Percentiles rank a stretch among this genome's conserved stretches.
Conservation (phyloP, 768 basidiomycete genomes). For the Coprinopsis strossmayeri region DNA sequence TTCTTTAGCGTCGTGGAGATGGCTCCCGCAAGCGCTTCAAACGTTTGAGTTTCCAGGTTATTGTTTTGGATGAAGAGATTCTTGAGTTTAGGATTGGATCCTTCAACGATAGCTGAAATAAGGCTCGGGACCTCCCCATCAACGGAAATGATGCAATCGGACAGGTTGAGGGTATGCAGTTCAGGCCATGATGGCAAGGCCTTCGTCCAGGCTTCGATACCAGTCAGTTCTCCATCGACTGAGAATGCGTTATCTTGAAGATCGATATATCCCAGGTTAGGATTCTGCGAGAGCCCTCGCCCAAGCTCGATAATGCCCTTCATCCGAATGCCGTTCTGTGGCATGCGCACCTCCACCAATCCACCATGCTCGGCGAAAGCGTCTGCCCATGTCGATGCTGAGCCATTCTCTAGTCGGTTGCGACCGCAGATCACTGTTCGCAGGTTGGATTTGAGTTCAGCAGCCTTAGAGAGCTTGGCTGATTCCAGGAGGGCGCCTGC, state of each 20-base stretch:
- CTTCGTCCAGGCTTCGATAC: conserved; percentile 52
- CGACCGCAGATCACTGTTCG: conserved; percentile 85
- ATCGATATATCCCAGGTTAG: conserved; percentile 69
- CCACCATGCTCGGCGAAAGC: conserved; percentile 83
- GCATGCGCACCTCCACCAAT: conserved; percentile 82
- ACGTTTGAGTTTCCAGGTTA: conserved; percentile 70
- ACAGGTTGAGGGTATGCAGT: conserved; percentile 78
- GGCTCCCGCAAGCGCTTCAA: conserved; percentile 59
- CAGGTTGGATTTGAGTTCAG: conserved; percentile 66
- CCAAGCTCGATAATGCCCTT: conserved; percentile 81
- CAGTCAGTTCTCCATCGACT: conserved; percentile 45
- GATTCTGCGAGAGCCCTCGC: conserved; percentile 61
- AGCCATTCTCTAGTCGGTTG: conserved; percentile 92
- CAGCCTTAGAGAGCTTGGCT: conserved; percentile 58
- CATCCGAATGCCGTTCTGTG: conserved; percentile 97
- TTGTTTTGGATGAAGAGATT: conserved; percentile 86
- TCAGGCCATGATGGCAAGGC: conserved; percentile 64
- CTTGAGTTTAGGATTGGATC: conserved; percentile 69
- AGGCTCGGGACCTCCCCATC: conserved; percentile 74
- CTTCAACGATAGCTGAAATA: conserved; percentile 52
- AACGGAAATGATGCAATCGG: conserved; percentile 82
- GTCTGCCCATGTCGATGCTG: conserved; percentile 74
- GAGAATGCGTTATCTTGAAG: conserved; percentile 89
- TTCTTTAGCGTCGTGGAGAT: conserved; percentile 52
- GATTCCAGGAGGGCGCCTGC: conserved; percentile 79